Conservation (phyloP, 331 rosid species). For the Spiraea crenata region DNA sequence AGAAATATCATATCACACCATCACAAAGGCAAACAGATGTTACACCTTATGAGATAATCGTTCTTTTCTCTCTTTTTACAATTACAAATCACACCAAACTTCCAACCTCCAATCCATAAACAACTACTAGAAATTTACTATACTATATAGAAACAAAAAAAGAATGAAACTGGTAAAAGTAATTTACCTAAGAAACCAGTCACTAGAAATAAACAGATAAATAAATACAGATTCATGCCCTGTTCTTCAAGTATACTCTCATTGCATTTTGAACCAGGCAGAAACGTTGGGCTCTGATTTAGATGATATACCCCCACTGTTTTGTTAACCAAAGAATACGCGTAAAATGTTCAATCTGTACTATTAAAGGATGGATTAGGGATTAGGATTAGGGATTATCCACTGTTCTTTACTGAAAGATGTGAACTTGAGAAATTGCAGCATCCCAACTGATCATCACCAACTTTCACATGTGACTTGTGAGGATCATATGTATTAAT, state of each 20-base stretch:
- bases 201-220: slow-evolving; percentile 11
- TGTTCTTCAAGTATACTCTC: slow-evolving; percentile 19
- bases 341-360: slow-evolving; percentile 18
- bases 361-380: slow-evolving; percentile 17
- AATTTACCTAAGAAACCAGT: slow-evolving; percentile 21
- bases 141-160: background rate
- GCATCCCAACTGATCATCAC: slow-evolving; percentile 3
- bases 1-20: slow-evolving; percentile 40
- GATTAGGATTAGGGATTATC: too few species aligned
- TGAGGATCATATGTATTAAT: slow-evolving; percentile 24
- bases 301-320: slow-evolving; percentile 2
- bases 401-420: slow-evolving; percentile 21
- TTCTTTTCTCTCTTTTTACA: background rate
- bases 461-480: slow-evolving; percentile 5
- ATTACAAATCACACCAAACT: slow-evolving; percentile 17
- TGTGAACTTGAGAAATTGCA: slow-evolving; percentile 25
- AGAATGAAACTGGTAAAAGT: background rate
- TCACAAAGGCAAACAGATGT: slow-evolving; percentile 1
- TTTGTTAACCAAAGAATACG: slow-evolving; percentile 38
- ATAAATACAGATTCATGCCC: slow-evolving; percentile 4
- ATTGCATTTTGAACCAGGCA: slow-evolving; percentile 20
- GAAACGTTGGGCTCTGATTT: slow-evolving; percentile 12
- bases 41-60: background rate
- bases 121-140: slow-evolving; percentile 5
- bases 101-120: slow-evolving; percentile 17